A percentile compares a stretch with the other conserved stretches of the same genome.
Evolutionary conservation across 345 rosid species (phyloP).

Genomic region (Clausena lansium): DNA sequence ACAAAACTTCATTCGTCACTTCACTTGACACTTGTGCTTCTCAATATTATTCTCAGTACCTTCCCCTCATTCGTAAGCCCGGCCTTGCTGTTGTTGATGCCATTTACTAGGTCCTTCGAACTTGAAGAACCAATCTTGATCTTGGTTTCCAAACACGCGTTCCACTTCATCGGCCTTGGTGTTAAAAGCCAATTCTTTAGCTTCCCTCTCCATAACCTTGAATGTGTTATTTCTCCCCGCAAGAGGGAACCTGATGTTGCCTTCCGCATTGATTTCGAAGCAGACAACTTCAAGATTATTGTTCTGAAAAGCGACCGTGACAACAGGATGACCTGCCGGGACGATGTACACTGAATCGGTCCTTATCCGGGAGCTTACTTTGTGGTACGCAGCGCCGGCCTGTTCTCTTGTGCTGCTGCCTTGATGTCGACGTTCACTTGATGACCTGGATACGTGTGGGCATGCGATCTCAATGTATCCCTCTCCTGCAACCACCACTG

Average conservation of each 20-base stretch:
- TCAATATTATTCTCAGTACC: background rate
- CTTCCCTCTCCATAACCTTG: constrained; percentile 36
- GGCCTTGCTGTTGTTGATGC: background rate
- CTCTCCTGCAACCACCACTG: constrained; percentile 27
- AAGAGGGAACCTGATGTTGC: constrained; percentile 37
- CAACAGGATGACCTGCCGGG: constrained; percentile 48
- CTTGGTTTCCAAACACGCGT: constrained; percentile 35
- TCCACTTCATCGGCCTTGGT: constrained; percentile 32
- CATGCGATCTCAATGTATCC: constrained; percentile 50
- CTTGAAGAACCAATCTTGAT: constrained; percentile 40
- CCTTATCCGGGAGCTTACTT: constrained; percentile 26
- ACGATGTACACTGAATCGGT: constrained; percentile 25
- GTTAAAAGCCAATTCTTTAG: constrained; percentile 43
- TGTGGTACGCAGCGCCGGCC: constrained; percentile 17
- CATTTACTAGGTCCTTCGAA: constrained; percentile 35
- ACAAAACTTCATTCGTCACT: background rate
- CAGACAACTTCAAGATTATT: constrained; percentile 29
- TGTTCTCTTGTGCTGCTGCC: background rate
- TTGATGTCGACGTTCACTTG: background rate
- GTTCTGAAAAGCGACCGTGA: constrained; percentile 25
- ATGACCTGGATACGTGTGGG: constrained; percentile 27
- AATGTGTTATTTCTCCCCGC: constrained; percentile 37
- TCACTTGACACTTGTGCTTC: background rate
- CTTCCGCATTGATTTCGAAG: constrained; percentile 42
- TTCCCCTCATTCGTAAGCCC: constrained; percentile 17